phyloP scores from a whole-genome alignment of 495 filamentous ascomycete genomes.

The Penicillium verhagenii region DNA sequence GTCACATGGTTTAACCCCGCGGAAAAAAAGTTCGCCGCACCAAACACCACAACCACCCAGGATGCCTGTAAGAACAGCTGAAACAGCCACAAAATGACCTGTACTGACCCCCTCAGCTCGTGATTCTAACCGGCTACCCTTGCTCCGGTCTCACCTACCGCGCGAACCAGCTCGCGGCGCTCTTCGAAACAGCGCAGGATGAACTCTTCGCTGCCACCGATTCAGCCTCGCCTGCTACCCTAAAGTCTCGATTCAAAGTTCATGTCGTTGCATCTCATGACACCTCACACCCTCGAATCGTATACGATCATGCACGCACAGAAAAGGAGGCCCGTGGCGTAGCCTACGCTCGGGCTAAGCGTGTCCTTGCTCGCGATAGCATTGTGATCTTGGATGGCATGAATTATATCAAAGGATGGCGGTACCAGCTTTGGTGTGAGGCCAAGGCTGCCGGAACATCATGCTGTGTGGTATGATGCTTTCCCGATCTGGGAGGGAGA shows the following conservation, averaged over 20 bases:
- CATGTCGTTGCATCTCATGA: slow-evolving; percentile 59
- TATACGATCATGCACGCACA: slow-evolving; percentile 58
- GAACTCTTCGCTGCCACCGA: slow-evolving; percentile 54
- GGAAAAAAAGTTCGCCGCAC: slow-evolving; percentile 23
- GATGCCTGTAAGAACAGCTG: slow-evolving; percentile 32
- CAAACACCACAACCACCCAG: slow-evolving; percentile 14
- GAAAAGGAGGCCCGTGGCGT: slow-evolving; percentile 94
- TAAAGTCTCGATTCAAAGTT: slow-evolving; percentile 52
- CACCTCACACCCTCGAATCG: slow-evolving; percentile 42
- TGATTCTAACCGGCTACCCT: slow-evolving; percentile 89
- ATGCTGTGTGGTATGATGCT: slow-evolving; percentile 67
- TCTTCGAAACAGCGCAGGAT: slow-evolving; percentile 41
- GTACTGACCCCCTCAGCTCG: slow-evolving; percentile 58
- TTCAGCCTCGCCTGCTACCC: slow-evolving; percentile 34
- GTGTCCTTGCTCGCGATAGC: slow-evolving; percentile 70
- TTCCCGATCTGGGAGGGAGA: not conserved
- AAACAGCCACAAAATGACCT: not conserved
- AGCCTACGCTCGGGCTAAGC: slow-evolving; percentile 81
- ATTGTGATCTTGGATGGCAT: slow-evolving; percentile 87
- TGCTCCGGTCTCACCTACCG: slow-evolving; percentile 91
- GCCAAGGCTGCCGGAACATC: slow-evolving; percentile 82
- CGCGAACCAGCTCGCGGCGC: slow-evolving; percentile 67
- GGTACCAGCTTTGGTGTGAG: slow-evolving; percentile 95
- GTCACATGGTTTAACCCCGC: slow-evolving; percentile 37
- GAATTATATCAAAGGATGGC: slow-evolving; percentile 98